Conservation (phyloP, 2,329 filamentous ascomycete species). For the Dryadomyces quercivorus region DNA sequence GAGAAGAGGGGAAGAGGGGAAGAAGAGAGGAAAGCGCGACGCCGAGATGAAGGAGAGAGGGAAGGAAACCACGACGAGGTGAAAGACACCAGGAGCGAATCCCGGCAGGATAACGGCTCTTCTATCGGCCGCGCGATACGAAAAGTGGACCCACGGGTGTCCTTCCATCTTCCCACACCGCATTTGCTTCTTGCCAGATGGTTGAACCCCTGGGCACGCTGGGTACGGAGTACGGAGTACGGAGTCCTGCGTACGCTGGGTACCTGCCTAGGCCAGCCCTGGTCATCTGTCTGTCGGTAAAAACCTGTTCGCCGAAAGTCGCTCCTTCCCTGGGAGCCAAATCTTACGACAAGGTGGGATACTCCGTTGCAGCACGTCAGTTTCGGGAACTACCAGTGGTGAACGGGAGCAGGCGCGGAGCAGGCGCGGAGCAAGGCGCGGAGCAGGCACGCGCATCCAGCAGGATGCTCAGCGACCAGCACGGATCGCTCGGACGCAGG, state of each 20-base stretch:
- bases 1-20: background rate
- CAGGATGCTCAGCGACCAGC: background rate
- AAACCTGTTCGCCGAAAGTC: too few relatives aligned
- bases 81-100: background rate
- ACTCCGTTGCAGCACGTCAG: too few relatives aligned
- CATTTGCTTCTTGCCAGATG: background rate
- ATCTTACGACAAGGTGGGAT: too few relatives aligned
- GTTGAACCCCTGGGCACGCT: background rate
- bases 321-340: too few relatives aligned
- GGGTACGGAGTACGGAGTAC: too few relatives aligned
- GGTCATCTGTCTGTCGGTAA: too few relatives aligned
- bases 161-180: background rate
- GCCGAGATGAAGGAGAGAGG: background rate
- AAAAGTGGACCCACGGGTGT: background rate
- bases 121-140: background rate
- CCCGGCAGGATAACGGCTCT: background rate
- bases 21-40: background rate
- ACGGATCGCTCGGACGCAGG: slow-evolving; percentile 9
- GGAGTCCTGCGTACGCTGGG: too few relatives aligned
- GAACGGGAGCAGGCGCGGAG: too few relatives aligned
- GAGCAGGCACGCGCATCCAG: too few relatives aligned
- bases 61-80: background rate
- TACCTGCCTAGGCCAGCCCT: too few relatives aligned
- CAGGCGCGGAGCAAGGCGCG: too few relatives aligned
- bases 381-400: too few relatives aligned